Evolutionary conservation across 23 red algal species (phyloP), one percentile per base, ranked within the genome.

Genomic region (Gracilariopsis chorda): DNA sequence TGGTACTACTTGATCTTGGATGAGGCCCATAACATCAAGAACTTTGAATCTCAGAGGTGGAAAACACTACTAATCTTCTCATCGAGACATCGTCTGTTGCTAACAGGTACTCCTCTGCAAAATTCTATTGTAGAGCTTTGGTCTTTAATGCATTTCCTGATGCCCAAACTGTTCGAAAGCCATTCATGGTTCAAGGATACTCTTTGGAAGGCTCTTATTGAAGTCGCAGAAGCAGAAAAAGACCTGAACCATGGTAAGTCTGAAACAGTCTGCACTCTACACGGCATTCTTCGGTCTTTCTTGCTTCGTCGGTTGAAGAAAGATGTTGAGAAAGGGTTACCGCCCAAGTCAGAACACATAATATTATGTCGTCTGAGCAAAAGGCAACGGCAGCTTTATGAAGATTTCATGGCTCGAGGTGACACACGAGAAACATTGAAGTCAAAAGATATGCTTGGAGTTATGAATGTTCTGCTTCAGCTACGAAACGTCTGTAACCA

Each of bases 401-500:
- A 98, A 39, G 86, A 95, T 75, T 98, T 98, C 42, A 90, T 95
- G 82, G 67, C 90, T 10, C 78, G 96, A 40, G 71, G 67, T 49
- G 78, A 93, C 37, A 84, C 86, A 34, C 74, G 69, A n/a, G 92
- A 90, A 68, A 93, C 85, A 24, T 65, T 98, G 28, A 21, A 73
- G 25, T 64, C 88, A 21, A 85, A 93, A 70, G 83, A 98, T 61
- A 83, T 88, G 55, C 42, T 97, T 34, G 65, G 74, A 11, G 95
- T 98, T 33, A 98, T 95, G 93, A 98, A 95, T 39, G 78, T 98
- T 58, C 77, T 98, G 63, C 93, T 98, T 88, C 96, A 98, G 77
- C 80, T 98, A 59, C 92, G 96, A 56, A 98, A 98, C 60, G 96
- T 98, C 21, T 98, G 96, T 60, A 98, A 98, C 61, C 96, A 98